phyloP scores from a whole-genome alignment of 129 eudicot genomes.

The Artemisia argyi region DNA sequence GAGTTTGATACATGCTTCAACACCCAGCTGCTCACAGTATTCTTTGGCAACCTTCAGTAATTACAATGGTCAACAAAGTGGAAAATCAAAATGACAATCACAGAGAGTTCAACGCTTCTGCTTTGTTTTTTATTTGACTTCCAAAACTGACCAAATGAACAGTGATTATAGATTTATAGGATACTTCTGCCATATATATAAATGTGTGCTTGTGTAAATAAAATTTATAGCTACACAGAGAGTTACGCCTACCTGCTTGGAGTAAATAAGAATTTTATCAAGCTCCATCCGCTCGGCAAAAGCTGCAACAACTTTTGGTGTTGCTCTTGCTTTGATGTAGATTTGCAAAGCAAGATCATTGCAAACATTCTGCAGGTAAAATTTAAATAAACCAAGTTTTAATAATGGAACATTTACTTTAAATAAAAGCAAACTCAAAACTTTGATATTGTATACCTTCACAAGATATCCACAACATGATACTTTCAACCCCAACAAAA shows the following conservation, averaged over 20 bases:
- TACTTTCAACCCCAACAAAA: no score
- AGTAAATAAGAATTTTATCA: constrained; percentile 91
- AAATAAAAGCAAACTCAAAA: background rate
- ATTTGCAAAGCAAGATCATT: constrained; percentile 94
- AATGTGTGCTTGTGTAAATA: no score
- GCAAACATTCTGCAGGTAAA: constrained; percentile 72
- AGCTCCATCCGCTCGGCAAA: constrained; percentile 97
- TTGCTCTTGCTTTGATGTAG: constrained; percentile 94
- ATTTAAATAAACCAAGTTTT: background rate
- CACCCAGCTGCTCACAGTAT: constrained; percentile 90
- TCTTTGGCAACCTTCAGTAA: constrained; percentile 85
- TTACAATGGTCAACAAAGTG: constrained; percentile 8
- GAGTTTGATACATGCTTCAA: constrained; percentile 84
- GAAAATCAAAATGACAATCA: background rate
- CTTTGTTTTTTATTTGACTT: no score
- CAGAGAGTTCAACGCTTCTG: no score
- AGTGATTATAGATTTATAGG: no score
- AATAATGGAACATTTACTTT: background rate
- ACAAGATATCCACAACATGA: constrained; percentile 71
- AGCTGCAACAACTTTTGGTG: constrained; percentile 99
- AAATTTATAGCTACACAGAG: background rate
- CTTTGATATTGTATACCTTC: constrained; percentile 52
- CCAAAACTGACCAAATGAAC: no score
- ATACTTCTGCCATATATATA: no score
- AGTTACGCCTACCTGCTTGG: constrained; percentile 74